Evolutionary conservation across 306 rosid species (phyloP).

Genomic region (Luffa aegyptiaca): DNA sequence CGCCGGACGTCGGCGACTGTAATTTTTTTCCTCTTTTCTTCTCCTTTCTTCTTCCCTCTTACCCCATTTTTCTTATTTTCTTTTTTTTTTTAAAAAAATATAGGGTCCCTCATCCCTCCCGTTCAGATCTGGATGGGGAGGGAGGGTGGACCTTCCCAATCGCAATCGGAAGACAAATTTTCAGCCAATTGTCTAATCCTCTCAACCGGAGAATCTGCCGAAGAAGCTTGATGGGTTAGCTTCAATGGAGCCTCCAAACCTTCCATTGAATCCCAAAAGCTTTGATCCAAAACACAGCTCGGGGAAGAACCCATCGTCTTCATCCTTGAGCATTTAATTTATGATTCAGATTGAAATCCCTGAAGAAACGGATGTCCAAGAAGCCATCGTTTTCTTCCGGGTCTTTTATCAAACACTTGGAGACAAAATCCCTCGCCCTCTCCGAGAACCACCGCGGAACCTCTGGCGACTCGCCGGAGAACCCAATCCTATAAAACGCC

Average conservation of each 20-base stretch:
- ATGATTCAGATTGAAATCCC: background rate
- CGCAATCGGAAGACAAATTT: slow-evolving; percentile 13
- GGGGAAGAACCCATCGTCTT: slow-evolving; percentile 23
- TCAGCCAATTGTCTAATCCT: slow-evolving; percentile 24
- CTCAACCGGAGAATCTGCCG: slow-evolving; percentile 13
- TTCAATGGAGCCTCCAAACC: no score
- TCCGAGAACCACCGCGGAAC: slow-evolving; percentile 13
- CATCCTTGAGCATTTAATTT: background rate
- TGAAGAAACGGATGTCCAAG: slow-evolving; percentile 33
- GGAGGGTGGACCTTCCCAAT: background rate
- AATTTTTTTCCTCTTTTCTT: no score
- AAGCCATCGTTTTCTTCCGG: slow-evolving; percentile 23
- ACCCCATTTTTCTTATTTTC: no score
- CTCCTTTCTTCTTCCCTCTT: no score
- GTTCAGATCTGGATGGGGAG: no score
- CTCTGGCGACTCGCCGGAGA: slow-evolving; percentile 24
- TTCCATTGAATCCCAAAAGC: slow-evolving; percentile 17
- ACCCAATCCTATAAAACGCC: slow-evolving; percentile 31
- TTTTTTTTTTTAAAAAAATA: no score
- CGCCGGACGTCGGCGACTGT: no score
- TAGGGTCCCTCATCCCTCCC: no score
- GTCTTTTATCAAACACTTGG: no score
- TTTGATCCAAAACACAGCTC: slow-evolving; percentile 30
- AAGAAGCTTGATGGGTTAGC: background rate
- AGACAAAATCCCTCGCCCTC: slow-evolving; percentile 10